Conservation (phyloP, 371 early-diverging fungal genomes). For the Batrachochytrium dendrobatidis region DNA sequence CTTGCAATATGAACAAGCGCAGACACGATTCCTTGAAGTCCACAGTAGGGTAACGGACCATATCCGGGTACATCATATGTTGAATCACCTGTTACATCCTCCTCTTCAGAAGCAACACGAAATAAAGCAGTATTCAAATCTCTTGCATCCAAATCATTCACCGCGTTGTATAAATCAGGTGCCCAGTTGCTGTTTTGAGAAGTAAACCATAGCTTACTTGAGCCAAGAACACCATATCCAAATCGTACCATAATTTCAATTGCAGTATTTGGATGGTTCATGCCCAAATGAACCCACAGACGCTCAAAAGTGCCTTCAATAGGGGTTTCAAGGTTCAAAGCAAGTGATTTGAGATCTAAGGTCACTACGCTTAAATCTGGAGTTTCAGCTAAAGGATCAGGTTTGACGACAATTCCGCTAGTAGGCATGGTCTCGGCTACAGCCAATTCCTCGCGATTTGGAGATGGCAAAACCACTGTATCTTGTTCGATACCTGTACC, state of each 20-base stretch:
- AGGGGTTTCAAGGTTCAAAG: background rate
- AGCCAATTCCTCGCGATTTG: too few relatives aligned
- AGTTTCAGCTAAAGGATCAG: too few relatives aligned
- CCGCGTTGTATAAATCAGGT: constrained; percentile 39
- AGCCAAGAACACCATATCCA: constrained; percentile 32
- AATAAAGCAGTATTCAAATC: constrained; percentile 80
- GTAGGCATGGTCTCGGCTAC: too few relatives aligned
- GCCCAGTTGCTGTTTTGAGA: constrained; percentile 24
- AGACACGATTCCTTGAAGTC: constrained; percentile 87
- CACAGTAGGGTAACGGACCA: constrained; percentile 79
- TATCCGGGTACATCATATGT: constrained; percentile 79
- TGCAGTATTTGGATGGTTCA: constrained; percentile 24
- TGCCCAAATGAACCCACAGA: constrained; percentile 35
- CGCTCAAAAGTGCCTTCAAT: constrained; percentile 20
- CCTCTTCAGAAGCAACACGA: constrained; percentile 79
- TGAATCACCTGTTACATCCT: constrained; percentile 60
- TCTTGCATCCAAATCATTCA: constrained; percentile 41
- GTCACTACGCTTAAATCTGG: too few relatives aligned
- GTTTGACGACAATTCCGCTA: too few relatives aligned
- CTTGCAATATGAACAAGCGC: constrained; percentile 64
- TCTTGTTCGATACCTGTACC: constrained; percentile 32
- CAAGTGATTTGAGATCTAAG: too few relatives aligned
- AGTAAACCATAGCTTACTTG: constrained; percentile 25
- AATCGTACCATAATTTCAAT: constrained; percentile 37
- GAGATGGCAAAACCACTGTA: too few relatives aligned